phyloP scores from a whole-genome alignment of 2,329 filamentous ascomycete species.

The Blastomyces silverae region DNA sequence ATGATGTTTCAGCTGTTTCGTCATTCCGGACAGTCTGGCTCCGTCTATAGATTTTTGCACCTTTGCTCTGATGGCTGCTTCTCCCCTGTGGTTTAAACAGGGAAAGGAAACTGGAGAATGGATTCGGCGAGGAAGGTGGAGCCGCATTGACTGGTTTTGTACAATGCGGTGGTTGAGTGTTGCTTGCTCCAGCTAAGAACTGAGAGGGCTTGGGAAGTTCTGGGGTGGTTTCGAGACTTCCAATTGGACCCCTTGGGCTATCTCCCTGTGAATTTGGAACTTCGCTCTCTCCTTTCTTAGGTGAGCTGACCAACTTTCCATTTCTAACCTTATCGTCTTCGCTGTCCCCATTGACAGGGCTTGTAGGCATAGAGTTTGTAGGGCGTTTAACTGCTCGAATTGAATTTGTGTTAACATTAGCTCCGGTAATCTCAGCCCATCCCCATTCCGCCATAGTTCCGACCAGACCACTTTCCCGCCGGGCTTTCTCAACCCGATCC shows the following conservation, averaged over 20 bases:
- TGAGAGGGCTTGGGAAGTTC: slow-evolving; percentile 20
- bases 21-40: slow-evolving; percentile 61
- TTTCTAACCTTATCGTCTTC: slow-evolving; percentile 14
- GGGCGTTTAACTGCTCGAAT: slow-evolving; percentile 26
- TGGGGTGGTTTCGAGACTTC: slow-evolving; percentile 19
- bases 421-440: slow-evolving; percentile 81
- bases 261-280: not conserved
- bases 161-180: slow-evolving; percentile 28
- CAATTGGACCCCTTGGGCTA: too few relatives aligned
- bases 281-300: not conserved
- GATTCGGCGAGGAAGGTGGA: slow-evolving; percentile 37
- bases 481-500: slow-evolving; percentile 86
- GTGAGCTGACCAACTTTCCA: not conserved
- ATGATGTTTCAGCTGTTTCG: slow-evolving; percentile 8
- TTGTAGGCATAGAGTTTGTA: not conserved
- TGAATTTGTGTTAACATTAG: slow-evolving; percentile 54
- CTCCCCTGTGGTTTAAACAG: slow-evolving; percentile 61
- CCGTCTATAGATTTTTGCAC: slow-evolving; percentile 62
- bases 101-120: slow-evolving; percentile 60
- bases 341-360: slow-evolving; percentile 9
- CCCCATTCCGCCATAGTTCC: slow-evolving; percentile 91
- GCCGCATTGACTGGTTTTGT: slow-evolving; percentile 22
- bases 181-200: slow-evolving; percentile 20
- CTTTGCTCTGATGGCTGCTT: slow-evolving; percentile 39
- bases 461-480: slow-evolving; percentile 83